Base-by-base conservation (phyloP, 768 basidiomycete species). In the Rhizopogon vesiculosus region DNA sequence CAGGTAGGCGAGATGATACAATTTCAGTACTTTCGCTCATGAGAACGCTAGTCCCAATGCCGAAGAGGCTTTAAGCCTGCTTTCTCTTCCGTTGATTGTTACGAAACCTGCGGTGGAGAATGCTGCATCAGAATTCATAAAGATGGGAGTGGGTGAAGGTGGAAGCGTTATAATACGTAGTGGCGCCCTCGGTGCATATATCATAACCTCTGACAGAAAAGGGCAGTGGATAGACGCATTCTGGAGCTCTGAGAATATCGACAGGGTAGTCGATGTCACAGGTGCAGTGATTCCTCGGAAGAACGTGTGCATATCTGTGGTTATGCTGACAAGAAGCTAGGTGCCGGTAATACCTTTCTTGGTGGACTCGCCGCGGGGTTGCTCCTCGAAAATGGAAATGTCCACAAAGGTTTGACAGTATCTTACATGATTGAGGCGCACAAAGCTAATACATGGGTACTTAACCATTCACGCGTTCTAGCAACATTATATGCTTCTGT, bases 311-410 rank as follows among this genome's bases (percentile, higher is more conserved):
- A 35, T 46, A 6, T 5, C 18, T 15, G 7, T 15, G 48, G 9
- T 38, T 3, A 38, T 49, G 16, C 56, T 53, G 54, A 61, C 52
- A 46, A 41, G 31, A 51, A 58, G 39, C 22, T 59, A 91, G 91
- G 93, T 43, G 93, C 91, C n/a, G 93, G 93, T 15, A 96, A 96
- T 68, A 80, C 83, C 56, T 96, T 95, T 69, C 76, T 95, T 22
- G 92, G 92, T 13, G 92, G 92, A 6, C 76, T 94, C 13, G 84
- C 84, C 10, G 92, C 90, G 18, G 92, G 92, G 0, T 66, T 93
- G 50, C 59, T 72, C 18, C 61, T 84, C 50, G 72, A 78, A 43
- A 63, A 77, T 41, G 82, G 80, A 2, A 79, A 92, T 65, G 67
- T 89, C n/a, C 76, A 76, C 48, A 72, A 84, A 77, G 90, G 93